phyloP scores from a whole-genome alignment of 1,139 yeast genomes.

The Chernovozyma sophiae-reginae region DNA sequence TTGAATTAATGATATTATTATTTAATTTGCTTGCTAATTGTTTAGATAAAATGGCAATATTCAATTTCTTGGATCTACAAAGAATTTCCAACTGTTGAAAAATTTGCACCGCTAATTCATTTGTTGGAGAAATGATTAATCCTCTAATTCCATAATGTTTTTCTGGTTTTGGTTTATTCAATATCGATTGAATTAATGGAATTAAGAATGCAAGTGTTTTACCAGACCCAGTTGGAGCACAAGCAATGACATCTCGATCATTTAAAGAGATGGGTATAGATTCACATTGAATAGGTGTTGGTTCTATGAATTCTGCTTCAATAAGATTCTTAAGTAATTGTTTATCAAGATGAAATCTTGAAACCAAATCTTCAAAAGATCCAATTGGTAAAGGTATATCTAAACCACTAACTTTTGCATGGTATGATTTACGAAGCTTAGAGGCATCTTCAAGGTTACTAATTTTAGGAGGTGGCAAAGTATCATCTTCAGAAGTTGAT shows the following conservation, averaged over 20 bases:
- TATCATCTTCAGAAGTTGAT: conserved; percentile 13
- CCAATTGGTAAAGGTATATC: conserved; percentile 87
- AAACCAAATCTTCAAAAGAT: conserved; percentile 73
- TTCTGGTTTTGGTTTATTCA: conserved; percentile 18
- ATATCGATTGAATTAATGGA: conserved; percentile 65
- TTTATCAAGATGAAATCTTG: conserved; percentile 63
- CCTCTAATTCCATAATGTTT: conserved; percentile 59
- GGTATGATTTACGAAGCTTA: conserved; percentile 49
- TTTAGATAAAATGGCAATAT: conserved; percentile 68
- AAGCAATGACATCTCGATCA: conserved; percentile 70
- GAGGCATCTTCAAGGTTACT: conserved; percentile 54
- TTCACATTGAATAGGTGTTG: conserved; percentile 91
- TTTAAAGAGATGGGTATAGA: conserved; percentile 67
- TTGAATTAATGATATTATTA: conserved; percentile 51
- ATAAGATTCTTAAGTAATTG: conserved; percentile 62
- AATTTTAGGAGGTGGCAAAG: conserved; percentile 43
- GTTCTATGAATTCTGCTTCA: conserved; percentile 69
- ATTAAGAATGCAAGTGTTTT: conserved; percentile 84
- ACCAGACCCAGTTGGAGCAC: conserved; percentile 96
- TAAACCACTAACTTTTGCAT: conserved; percentile 66
- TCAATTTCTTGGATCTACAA: conserved; percentile 46
- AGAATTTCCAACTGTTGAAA: conserved; percentile 64
- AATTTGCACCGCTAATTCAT: conserved; percentile 83
- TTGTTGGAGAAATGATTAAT: conserved; percentile 83
- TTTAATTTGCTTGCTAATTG: conserved; percentile 69